Evolutionary conservation across 805 yeast genomes (phyloP).

Genomic region (Candida koratica): DNA sequence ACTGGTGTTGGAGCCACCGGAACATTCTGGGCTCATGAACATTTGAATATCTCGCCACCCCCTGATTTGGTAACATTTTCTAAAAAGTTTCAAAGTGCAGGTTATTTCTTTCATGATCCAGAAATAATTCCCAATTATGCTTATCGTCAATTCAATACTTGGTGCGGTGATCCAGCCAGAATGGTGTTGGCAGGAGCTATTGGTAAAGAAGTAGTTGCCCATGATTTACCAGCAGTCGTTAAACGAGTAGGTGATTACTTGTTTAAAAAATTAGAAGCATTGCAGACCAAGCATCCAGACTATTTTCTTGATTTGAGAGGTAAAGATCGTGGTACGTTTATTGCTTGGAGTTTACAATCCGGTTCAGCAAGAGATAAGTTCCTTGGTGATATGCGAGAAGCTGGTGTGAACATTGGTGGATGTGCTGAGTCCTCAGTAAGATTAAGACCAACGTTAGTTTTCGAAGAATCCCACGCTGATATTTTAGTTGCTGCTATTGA

Average conservation of each 20-base stretch:
- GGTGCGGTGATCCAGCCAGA: slow-evolving; percentile 91
- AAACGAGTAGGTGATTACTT: slow-evolving; percentile 65
- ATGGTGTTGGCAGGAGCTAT: slow-evolving; percentile 73
- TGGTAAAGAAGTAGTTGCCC: slow-evolving; percentile 56
- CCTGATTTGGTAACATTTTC: slow-evolving; percentile 86
- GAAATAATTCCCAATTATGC: slow-evolving; percentile 69
- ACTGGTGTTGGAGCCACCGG: slow-evolving; percentile 91
- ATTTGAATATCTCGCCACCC: slow-evolving; percentile 67
- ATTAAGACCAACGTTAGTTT: slow-evolving; percentile 74
- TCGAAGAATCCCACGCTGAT: slow-evolving; percentile 78
- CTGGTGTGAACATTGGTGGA: slow-evolving; percentile 80
- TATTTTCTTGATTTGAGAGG: slow-evolving; percentile 58
- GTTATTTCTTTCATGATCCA: slow-evolving; percentile 75
- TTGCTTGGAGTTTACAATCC: slow-evolving; percentile 57
- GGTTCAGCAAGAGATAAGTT: slow-evolving; percentile 56
- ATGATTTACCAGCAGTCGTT: slow-evolving; percentile 56
- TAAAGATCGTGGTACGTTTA: slow-evolving; percentile 59
- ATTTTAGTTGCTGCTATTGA: slow-evolving; percentile 47
- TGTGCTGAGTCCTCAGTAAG: slow-evolving; percentile 78
- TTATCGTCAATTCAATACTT: slow-evolving; percentile 89
- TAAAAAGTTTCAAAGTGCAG: slow-evolving; percentile 86
- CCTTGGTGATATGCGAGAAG: slow-evolving; percentile 52
- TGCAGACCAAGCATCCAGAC: slow-evolving; percentile 59
- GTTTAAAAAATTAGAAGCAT: slow-evolving; percentile 49
- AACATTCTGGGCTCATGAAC: slow-evolving; percentile 83